Base-by-base conservation (phyloP, 495 filamentous ascomycete genomes). In the Aspergillus panamensis region DNA sequence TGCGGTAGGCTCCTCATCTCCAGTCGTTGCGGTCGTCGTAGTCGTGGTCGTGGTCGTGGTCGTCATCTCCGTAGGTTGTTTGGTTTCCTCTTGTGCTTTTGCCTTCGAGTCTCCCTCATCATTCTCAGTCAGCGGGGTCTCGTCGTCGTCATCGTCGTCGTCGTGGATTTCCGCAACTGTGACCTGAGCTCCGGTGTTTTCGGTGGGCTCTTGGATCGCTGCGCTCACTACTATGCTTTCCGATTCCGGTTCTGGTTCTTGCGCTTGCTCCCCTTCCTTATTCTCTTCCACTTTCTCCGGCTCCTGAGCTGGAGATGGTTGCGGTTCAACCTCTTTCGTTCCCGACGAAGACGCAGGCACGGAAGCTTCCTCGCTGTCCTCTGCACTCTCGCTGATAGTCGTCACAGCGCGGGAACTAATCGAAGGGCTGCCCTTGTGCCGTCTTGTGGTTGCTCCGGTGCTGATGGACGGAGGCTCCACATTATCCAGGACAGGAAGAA, bases 401-500 rank as follows among this genome's bases (percentile, higher is more conserved):
- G 81, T 81, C 30, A 91, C 84, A 3, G 47, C 20, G 8, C 82
- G 80, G 52, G 84, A 89, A n/a, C 86, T 87, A n/a, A 82, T 85
- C 17, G 87, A 90, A 20, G 88, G 87, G 65, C 84, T 87, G 62
- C 83, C 79, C 68, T 87, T 90, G 72, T 89, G 87, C 17, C 88
- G 78, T 55, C 87, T 79, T 21, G 87, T 89, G 63, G 87, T 90
- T 56, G 84, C 86, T 51, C 84, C 81, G 51, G 70, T 81, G 66
- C 62, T 79, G 66, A 65, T 82, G 63, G 67, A 70, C 57, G 42
- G 69, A 30, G 65, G 61, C 60, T 80, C 75, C 60, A 68, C 58
- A 56, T 67, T 59, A 43, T 71, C 60, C 35, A 67, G 44, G 19
- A 65, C 48, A 12, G 54, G 33, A 40, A 21, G 53, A 32, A 73